phyloP scores from a whole-genome alignment of 2,329 filamentous ascomycete species.

The Scedosporium apiospermum region DNA sequence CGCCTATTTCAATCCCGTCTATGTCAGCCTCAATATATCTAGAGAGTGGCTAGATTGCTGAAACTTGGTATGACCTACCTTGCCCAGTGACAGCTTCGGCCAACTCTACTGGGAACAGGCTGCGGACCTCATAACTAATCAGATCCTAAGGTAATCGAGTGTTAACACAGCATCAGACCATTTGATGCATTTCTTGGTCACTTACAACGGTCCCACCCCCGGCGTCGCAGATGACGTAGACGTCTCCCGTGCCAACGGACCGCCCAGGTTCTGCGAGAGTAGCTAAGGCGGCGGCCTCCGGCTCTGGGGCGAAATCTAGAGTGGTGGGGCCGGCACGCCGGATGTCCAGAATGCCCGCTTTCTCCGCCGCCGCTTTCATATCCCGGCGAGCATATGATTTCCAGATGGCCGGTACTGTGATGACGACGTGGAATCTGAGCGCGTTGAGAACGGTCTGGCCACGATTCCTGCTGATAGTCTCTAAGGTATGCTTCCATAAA shows the following conservation, averaged over 20 bases:
- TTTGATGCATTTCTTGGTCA: conserved; percentile 15
- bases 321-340: conserved; percentile 19
- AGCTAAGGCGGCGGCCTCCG: conserved; percentile 33
- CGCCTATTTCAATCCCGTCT: conserved; percentile 16
- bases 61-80: no score
- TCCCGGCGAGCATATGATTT: conserved; percentile 23
- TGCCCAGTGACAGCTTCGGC: conserved; percentile 25
- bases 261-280: conserved; percentile 19
- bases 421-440: conserved; percentile 23
- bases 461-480: conserved; percentile 16
- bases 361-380: conserved; percentile 25
- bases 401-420: conserved; percentile 38
- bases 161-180: not conserved
- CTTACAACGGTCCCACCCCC: conserved; percentile 18
- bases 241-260: conserved; percentile 14
- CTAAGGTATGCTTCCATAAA: conserved; percentile 22
- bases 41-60: no score
- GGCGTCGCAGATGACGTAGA: conserved; percentile 23
- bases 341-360: conserved; percentile 24
- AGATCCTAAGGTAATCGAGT: conserved; percentile 21
- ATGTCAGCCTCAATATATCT: no score
- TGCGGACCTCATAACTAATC: conserved; percentile 25
- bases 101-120: conserved; percentile 16
- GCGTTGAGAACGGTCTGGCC: conserved; percentile 14
- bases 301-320: conserved; percentile 29